Conservation (phyloP, 768 basidiomycete species). For the Lentinula raphanica region DNA sequence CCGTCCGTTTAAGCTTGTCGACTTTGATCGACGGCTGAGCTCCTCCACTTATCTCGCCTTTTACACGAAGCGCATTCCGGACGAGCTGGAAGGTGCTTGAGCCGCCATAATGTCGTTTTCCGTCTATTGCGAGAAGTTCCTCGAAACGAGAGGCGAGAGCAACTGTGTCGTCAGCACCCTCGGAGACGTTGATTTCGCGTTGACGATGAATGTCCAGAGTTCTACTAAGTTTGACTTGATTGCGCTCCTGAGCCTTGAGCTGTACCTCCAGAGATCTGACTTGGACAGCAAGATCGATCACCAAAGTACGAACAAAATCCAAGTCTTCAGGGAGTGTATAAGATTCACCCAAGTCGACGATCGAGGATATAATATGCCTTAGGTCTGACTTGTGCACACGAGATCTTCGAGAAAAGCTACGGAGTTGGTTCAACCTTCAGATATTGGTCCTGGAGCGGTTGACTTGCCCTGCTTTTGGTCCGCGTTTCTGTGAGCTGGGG, state of each 20-base stretch:
- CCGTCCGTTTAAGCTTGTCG: conserved; percentile 6
- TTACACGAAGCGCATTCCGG: conserved; percentile 32
- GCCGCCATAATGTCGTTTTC: conserved; percentile 22
- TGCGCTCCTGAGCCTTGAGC: neutral
- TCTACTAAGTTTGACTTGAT: too few species aligned
- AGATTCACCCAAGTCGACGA: neutral
- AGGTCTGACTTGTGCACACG: neutral
- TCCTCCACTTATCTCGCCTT: conserved; percentile 15
- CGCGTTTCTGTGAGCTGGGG: neutral
- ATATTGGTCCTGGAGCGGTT: neutral
- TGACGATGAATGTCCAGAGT: neutral
- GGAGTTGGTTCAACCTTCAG: neutral
- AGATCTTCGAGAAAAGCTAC: neutral
- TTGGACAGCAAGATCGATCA: conserved; percentile 1
- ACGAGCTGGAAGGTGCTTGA: conserved; percentile 35
- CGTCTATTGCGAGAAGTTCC: neutral
- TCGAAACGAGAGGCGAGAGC: neutral
- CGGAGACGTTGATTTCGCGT: neutral
- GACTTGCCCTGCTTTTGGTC: conserved; percentile 4
- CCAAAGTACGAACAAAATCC: neutral
- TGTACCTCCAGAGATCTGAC: neutral
- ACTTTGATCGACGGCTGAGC: neutral
- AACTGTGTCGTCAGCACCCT: neutral
- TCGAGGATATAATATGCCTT: neutral
- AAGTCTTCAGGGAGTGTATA: neutral